Percentiles rank a stretch among this genome's conserved stretches.
Conservation (phyloP, 768 basidiomycete genomes). For the Cubamyces lactineus region DNA sequence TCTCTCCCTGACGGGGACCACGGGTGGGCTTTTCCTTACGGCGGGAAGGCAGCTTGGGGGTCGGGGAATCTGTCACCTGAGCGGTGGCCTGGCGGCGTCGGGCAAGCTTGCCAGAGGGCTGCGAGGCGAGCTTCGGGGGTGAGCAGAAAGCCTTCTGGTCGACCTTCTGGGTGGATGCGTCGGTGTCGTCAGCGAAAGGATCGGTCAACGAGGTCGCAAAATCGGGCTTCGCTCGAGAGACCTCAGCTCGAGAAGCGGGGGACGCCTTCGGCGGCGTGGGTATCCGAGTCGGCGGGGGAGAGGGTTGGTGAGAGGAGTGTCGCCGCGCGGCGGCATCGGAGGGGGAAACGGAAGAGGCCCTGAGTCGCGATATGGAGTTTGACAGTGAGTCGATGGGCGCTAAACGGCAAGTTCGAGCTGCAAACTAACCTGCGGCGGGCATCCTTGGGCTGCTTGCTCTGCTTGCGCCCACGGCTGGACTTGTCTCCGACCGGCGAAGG, state of each 20-base stretch:
- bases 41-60: slow-evolving; percentile 48
- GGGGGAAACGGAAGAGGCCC: slow-evolving; percentile 50
- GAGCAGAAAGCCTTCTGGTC: slow-evolving; percentile 31
- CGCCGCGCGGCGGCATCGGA: slow-evolving; percentile 48
- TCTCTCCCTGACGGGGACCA: slow-evolving; percentile 19
- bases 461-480: slow-evolving; percentile 36
- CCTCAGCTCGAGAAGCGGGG: slow-evolving; percentile 31
- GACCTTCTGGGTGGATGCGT: slow-evolving; percentile 33
- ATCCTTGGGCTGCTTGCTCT: slow-evolving; percentile 47
- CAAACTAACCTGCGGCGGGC: slow-evolving; percentile 43
- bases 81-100: slow-evolving; percentile 53
- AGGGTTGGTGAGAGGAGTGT: slow-evolving; percentile 59
- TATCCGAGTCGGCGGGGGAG: slow-evolving; percentile 47
- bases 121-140: slow-evolving; percentile 47
- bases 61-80: slow-evolving; percentile 38
- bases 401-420: slow-evolving; percentile 24
- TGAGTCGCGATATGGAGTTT: slow-evolving; percentile 28
- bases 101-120: slow-evolving; percentile 59
- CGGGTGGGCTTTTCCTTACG: slow-evolving; percentile 24
- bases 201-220: slow-evolving; percentile 43
- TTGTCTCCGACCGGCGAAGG: slow-evolving; percentile 32
- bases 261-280: slow-evolving; percentile 71
- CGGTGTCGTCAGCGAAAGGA: slow-evolving; percentile 53
- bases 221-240: slow-evolving; percentile 24
- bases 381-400: slow-evolving; percentile 34